Percentiles rank a stretch among this genome's conserved stretches.
Evolutionary conservation across 306 rosid species (phyloP).

Genomic region (Astragalus membranaceus): DNA sequence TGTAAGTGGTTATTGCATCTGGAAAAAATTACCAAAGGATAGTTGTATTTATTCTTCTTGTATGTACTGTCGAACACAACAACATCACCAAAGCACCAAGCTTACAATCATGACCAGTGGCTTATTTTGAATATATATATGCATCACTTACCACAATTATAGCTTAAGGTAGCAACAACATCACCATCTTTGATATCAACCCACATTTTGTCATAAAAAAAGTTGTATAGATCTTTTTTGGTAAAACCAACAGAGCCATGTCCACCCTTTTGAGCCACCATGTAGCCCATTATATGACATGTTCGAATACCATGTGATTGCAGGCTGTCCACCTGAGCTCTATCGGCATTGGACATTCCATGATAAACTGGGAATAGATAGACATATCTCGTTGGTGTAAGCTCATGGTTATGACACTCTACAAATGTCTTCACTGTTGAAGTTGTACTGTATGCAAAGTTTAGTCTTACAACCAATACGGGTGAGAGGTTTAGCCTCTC

Average conservation of each 20-base stretch:
- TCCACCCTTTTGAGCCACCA: background rate
- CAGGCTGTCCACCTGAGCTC: background rate
- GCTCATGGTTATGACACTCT: background rate
- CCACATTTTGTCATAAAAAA: background rate
- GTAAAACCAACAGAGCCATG: background rate
- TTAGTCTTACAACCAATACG: background rate
- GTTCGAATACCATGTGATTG: background rate
- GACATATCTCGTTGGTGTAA: background rate
- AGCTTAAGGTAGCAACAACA: background rate
- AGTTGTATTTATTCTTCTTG: background rate
- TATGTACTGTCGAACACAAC: no score
- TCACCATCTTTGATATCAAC: background rate
- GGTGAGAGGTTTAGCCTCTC: background rate
- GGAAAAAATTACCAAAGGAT: background rate
- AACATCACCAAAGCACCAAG: background rate
- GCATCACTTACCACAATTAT: no score
- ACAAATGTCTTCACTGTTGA: background rate
- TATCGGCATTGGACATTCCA: background rate
- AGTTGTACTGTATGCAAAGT: background rate
- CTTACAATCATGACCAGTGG: no score
- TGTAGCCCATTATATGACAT: background rate
- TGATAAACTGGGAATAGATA: background rate
- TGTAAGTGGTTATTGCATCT: background rate
- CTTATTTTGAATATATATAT: no score
- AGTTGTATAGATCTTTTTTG: background rate